Evolutionary conservation across 1,284 basidiomycete genomes (phyloP), one percentile per base, ranked within the genome.

Genomic region (Tilletia walkeri): DNA sequence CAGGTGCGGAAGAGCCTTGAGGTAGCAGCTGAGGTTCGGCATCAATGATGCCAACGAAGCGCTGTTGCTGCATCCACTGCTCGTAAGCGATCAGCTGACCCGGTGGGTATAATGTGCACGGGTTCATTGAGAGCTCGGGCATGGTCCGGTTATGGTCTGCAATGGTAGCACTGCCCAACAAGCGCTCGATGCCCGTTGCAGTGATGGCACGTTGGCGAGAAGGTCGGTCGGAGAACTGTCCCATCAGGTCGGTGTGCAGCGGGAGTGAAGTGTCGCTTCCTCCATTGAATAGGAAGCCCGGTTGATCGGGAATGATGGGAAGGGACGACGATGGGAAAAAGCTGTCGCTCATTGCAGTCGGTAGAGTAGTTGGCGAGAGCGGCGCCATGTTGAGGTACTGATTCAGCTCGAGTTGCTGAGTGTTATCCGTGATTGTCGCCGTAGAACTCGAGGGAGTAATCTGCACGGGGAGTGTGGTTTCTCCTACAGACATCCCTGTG

Each of bases 11-110:
- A 14, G 41, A 45, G 9, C 9, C 41, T 38, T 3, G 34, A 3
- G 30, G 59, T 20, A 63, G 59, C 4, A 63, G 16, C 36, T 63
- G 59, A 4, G 59, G 59, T 41, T 63, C 59, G 1, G 59, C 59
- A 10, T 41, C 34, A 7, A 63, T 63, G 6, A 63, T 34, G 36
- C 59, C 59, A 36, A 63, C n/a, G 59, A 63, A 39, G 9, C 59
- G 59, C 36, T 63, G 59, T 18, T 63, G 59, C 59, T 63, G 36
- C 59, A 39, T 18, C 59, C 59, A 63, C 38, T 63, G 34, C 36
- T 63, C 36, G 6, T 63, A 38, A 10, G 30, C 59, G 36, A 63
- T 63, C 0, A 63, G 3, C 18, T 34, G 36, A 38, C 59, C 59
- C 9, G 59, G 59, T 36, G 59, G 59, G 36, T 63, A 63, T 14